Evolutionary conservation across 2,329 filamentous ascomycete species (phyloP), one percentile per base, ranked within the genome.

Genomic region (Fusarium papillatum): DNA sequence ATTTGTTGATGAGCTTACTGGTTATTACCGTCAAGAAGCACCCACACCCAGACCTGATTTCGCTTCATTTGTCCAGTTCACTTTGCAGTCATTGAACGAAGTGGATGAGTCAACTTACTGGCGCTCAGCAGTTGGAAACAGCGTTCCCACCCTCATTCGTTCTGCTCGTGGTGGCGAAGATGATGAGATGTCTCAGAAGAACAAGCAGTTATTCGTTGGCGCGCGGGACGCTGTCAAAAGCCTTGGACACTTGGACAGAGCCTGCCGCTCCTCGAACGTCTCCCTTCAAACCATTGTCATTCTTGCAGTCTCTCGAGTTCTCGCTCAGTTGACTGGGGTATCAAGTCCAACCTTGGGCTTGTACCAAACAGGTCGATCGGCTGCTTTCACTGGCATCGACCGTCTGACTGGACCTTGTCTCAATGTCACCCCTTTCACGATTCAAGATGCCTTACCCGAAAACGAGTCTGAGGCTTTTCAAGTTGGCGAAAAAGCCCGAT

Each of bases 251-350:
- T 41, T 61, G 38, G 38, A 61, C 38, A 43, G 10, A 41, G 36
- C 57, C 7, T 61, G 57, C 38, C 57, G 11, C 57, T 43, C 57
- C 57, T 61, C 57, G 1, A 61, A 61, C 16, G 57, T 61, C 16
- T 61, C 57, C 22, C 57, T 61, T 61, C 57, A 61, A n/a, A 9
- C 57, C 22, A 61, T 61, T 22, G 38, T 61, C 57, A 61, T 61
- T n/a, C 57, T 61, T 7, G 57, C 57, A 31, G 38, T 41, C 38
- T 61, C 57, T 61, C 57, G 57, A 41, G 57, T 61, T 22, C 38
- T 61, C n/a, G 38, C 38, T 22, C 57, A 43, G 24, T 29, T 43
- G 38, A 43, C 57, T 61, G 38, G 57, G 24, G 5, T 61, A 8
- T 61, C 57, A 61, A 61, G 38, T 11, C 57, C 57, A 61, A 61